Conservation (phyloP, 108 stramenopile genomes). For the Skeletonema potamos region DNA sequence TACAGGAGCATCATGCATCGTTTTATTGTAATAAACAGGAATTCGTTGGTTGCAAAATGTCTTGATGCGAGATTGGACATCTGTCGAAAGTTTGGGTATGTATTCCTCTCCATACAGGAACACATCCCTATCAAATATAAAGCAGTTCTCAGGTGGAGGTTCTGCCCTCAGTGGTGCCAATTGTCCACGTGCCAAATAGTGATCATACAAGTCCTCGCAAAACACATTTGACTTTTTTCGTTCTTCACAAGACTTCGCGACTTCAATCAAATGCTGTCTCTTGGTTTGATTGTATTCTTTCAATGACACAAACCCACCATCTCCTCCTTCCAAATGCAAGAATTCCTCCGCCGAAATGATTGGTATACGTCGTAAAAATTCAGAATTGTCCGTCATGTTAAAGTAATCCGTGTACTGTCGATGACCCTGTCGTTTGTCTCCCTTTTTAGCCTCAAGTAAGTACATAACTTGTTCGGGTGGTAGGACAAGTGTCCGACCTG, state of each 20-base stretch:
- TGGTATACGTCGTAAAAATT: conserved; percentile 50
- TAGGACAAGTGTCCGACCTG: conserved; percentile 82
- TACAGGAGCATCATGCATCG: conserved; percentile 44
- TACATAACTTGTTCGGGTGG: conserved; percentile 82
- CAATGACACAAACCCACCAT: conserved; percentile 33
- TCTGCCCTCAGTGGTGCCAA: conserved; percentile 8
- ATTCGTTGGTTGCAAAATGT: conserved; percentile 57
- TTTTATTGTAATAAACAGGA: conserved; percentile 48
- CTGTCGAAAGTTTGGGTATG: conserved; percentile 33
- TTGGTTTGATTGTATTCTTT: conserved; percentile 20
- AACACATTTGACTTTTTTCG: conserved; percentile 26
- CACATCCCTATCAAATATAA: conserved; percentile 64
- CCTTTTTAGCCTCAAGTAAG: conserved; percentile 52
- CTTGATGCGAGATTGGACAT: conserved; percentile 32
- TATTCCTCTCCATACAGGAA: conserved; percentile 30
- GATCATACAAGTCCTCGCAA: conserved; percentile 46
- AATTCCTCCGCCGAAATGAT: conserved; percentile 66
- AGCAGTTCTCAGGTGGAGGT: conserved; percentile 38
- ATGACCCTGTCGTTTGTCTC: conserved; percentile 38
- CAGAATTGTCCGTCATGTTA: conserved; percentile 37
- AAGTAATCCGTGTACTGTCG: conserved; percentile 40
- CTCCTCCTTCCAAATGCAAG: conserved; percentile 46
- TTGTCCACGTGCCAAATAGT: conserved; percentile 30
- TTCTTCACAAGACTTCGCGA: conserved; percentile 22
- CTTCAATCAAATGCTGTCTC: conserved; percentile 14